Evolutionary conservation across 2,329 filamentous ascomycete genomes (phyloP).

Genomic region (Emmonsiellopsis sp.): DNA sequence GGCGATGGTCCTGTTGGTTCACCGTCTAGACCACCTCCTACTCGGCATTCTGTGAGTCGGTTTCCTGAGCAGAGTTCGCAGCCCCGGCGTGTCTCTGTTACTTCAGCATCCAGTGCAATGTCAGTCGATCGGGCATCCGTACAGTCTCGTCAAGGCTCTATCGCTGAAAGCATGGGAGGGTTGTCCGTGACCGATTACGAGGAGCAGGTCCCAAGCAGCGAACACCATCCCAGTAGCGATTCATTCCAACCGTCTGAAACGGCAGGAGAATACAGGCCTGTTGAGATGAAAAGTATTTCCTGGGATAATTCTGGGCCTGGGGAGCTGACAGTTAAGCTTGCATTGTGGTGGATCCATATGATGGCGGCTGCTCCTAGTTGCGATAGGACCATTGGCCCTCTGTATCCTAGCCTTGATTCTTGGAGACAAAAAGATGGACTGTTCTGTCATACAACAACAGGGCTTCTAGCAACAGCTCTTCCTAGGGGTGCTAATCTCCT

Average conservation of each 20-base stretch:
- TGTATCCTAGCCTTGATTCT: conserved; percentile 3
- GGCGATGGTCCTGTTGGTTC: too few relatives aligned
- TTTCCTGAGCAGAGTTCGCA: neutral
- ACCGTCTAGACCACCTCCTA: too few relatives aligned
- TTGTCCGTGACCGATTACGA: neutral
- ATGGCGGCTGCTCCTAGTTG: conserved; percentile 7
- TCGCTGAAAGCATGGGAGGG: neutral
- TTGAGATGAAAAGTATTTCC: conserved; percentile 10
- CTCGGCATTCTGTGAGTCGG: too few relatives aligned
- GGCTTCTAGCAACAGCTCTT: too few relatives aligned
- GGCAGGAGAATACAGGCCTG: conserved; percentile 2
- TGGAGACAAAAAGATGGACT: neutral
- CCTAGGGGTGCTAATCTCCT: too few relatives aligned
- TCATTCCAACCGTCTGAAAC: neutral
- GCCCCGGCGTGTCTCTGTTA: neutral
- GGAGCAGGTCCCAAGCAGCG: neutral
- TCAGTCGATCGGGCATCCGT: neutral
- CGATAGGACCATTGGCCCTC: neutral
- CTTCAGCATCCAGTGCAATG: neutral
- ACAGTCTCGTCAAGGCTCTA: neutral
- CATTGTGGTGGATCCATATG: conserved; percentile 11
- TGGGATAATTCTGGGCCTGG: conserved; percentile 4
- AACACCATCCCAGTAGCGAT: neutral
- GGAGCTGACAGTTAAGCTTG: conserved; percentile 8
- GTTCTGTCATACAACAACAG: too few relatives aligned